phyloP scores from a whole-genome alignment of 2,329 filamentous ascomycete species.

The Fusarium lyarnte region DNA sequence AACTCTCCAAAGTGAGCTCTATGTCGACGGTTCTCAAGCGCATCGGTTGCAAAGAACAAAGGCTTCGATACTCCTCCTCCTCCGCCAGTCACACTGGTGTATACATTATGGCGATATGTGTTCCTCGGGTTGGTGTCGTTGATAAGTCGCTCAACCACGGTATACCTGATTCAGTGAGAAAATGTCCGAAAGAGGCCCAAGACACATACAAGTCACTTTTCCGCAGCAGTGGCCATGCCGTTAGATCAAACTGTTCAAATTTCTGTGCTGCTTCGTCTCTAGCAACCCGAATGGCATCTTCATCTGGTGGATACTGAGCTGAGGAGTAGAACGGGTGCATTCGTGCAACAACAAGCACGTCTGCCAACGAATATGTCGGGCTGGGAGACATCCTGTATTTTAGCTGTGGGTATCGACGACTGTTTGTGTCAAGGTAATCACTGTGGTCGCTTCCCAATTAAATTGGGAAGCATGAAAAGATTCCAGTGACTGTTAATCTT shows the following conservation, averaged over 20 bases:
- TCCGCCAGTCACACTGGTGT: conserved; percentile 55
- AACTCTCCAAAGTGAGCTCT: conserved; percentile 48
- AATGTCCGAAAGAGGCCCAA: not conserved
- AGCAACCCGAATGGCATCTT: not conserved
- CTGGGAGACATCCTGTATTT: not conserved
- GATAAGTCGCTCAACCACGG: conserved; percentile 47
- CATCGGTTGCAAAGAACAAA: conserved; percentile 54
- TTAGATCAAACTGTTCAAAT: not conserved
- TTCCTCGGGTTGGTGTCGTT: conserved; percentile 48
- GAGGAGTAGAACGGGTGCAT: conserved; percentile 50
- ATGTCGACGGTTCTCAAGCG: conserved; percentile 53
- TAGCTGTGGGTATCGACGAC: rapidly evolving
- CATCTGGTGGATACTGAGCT: conserved; percentile 45
- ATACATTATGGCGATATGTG: conserved; percentile 50
- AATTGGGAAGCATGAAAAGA: rapidly evolving
- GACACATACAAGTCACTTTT: conserved; percentile 35
- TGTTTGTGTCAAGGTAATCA: not conserved
- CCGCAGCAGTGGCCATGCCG: conserved; percentile 24
- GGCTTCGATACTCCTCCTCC: conserved; percentile 43
- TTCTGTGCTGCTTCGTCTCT: conserved; percentile 9
- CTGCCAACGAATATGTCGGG: conserved; percentile 35
- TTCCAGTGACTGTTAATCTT: not conserved
- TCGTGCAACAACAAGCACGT: conserved; percentile 48
- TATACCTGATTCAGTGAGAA: conserved; percentile 44
- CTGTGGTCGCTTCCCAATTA: rapidly evolving